Evolutionary conservation across 495 filamentous ascomycete species (phyloP), one percentile per base, ranked within the genome.

Genomic region (Parathielavia hyrcaniae): DNA sequence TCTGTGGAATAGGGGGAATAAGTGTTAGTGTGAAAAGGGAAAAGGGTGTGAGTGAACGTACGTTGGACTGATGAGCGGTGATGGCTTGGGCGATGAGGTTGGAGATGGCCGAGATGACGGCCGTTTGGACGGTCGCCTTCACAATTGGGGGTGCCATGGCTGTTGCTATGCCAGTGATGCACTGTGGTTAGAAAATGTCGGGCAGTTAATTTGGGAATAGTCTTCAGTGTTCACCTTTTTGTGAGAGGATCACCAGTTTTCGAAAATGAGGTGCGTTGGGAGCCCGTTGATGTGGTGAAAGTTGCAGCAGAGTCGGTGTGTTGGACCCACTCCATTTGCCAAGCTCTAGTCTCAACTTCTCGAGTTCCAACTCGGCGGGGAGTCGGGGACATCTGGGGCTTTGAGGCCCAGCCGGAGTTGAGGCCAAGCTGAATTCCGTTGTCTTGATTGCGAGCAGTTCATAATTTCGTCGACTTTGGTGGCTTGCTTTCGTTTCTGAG

Each of bases 21-120:
- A 50, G 40, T 35, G 14, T 38, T 12, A 32, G 20, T 45, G 26
- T 34, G 17, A 47, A 50, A 50, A n/a, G 57, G 20, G 9, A 16
- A 38, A 45, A 19, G 26, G n/a, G 26, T 48, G 49, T n/a, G 32
- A 35, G 51, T 32, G 14, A 9, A 56, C 76, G 39, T 80, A 90
- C 89, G 58, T 81, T 68, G 50, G 74, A 69, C 57, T 81, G 80
- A 65, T 88, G 87, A 35, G 87, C 80, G 40, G 85, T 80, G 57
- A 97, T 83, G 41, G 76, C 69, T 68, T 97, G 91, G 3, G 91
- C 93, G 26, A 96, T 69, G 59, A 96, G 59, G 63, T 95, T 96
- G 58, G 90, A 91, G 5, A 87, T 75, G 58, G 81, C 81, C 44
- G 81, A 85, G 7, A 98, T 78, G 49, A 89, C 57, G 16, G 82